Evolutionary conservation across 1,284 basidiomycete species (phyloP), one percentile per base, ranked within the genome.

Genomic region (Gymnopus androsaceus): DNA sequence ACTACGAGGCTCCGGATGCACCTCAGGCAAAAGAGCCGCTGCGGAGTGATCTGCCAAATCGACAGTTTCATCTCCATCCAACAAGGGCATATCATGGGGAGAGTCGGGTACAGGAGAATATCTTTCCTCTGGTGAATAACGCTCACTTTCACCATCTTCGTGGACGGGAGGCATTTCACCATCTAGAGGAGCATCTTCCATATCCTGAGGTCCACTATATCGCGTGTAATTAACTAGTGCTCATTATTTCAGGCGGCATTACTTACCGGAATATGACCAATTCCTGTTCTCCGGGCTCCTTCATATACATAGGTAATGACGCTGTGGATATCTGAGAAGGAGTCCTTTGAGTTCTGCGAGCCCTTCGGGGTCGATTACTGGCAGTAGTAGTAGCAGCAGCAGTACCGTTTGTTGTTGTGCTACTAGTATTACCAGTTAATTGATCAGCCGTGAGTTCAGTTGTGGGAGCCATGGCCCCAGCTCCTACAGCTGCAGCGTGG

Each of bases 201-300:
- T 70, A 52, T 79, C 78, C 23, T 65, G 65, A 33, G 69, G 68
- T 12, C 75, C 76, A 46, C 76, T 78, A 47, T n/a, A 14, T 6
- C 41, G 27, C 8, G 19, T 54, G 21, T 50, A 5, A 48, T 14
- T 27, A 14, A 23, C 14, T 14, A 8, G 4, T 1, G 23, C 30
- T 19, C 55, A 12, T 8, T 21, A n/a, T 44, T 33, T 27, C 41
- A 31, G 41, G 17, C 11, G 28, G 34, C 53, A 33, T 14, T 23
- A 56, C 74, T 60, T 61, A 88, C 87, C 84, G 75, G 59, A 82
- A 82, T 55, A 92, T 83, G 6, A 91, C 89, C 28, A 92, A 75
- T 65, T 91, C 88, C 50, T 86, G 78, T 53, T 90, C 88, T 8
- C 88, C 89, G 0, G 88, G 87, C 61, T 91, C 88, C 68, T 89